These are phyloP conservation scores for Sclerotinia minor DNA, from an alignment of 2,329 filamentous ascomycete species.

Conservation along the genomic window DNA sequence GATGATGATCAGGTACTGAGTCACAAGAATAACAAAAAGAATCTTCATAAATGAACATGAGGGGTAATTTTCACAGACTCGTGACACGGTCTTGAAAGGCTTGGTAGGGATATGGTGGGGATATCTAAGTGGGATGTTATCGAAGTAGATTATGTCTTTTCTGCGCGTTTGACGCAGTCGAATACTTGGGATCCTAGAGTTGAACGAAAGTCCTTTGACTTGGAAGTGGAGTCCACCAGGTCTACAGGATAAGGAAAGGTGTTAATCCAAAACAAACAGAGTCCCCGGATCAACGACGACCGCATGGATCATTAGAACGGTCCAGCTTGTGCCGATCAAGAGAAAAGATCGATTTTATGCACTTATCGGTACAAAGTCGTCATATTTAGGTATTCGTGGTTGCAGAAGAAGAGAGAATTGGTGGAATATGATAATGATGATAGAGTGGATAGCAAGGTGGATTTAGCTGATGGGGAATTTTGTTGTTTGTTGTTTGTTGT, in stretches of 20 bases:
- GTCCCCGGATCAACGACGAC: slow-evolving; percentile 1
- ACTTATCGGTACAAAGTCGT: background rate
- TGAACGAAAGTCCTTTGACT: slow-evolving; percentile 8
- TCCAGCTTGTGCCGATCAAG: slow-evolving; percentile 12
- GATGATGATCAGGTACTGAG: slow-evolving; percentile 18
- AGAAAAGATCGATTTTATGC: background rate
- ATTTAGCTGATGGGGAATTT: background rate
- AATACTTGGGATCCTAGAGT: slow-evolving; percentile 10
- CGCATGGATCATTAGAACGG: background rate
- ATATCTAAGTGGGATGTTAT: slow-evolving; percentile 4
- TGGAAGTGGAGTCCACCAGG: slow-evolving; percentile 9
- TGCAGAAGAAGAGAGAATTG: slow-evolving; percentile 11
- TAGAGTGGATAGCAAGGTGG: background rate
- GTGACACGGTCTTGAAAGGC: background rate
- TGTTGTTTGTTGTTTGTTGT: background rate
- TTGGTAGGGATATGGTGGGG: background rate
- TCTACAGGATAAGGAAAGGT: background rate
- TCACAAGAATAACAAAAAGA: background rate
- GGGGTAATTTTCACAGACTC: slow-evolving; percentile 13
- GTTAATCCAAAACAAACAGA: slow-evolving; percentile 9
- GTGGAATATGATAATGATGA: background rate
- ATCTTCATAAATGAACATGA: slow-evolving; percentile 14
- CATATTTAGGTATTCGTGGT: slow-evolving; percentile 12
- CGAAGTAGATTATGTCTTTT: background rate
- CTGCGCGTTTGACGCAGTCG: slow-evolving; percentile 20